Evolutionary conservation across 208 protist genomes (phyloP).

Genomic region (Porcisia hertigi): DNA sequence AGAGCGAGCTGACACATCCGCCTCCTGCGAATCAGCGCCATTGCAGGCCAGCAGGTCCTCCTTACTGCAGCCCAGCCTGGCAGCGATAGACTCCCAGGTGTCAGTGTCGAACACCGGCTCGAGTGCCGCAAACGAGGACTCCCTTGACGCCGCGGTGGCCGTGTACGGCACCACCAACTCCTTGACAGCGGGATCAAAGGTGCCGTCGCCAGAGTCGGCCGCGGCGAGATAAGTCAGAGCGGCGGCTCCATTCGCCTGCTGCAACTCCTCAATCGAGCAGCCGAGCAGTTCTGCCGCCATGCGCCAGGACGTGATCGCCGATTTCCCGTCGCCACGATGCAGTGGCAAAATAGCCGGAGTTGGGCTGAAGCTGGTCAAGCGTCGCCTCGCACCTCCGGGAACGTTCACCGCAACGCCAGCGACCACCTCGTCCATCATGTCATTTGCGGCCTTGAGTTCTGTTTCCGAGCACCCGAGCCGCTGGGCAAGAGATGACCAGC

Average conservation of each 20-base stretch:
- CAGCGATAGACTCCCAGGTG: slow-evolving; percentile 54
- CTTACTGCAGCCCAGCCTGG: slow-evolving; percentile 54
- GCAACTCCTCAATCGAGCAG: slow-evolving; percentile 87
- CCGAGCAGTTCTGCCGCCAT: slow-evolving; percentile 66
- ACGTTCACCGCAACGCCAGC: slow-evolving; percentile 51
- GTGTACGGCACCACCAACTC: slow-evolving; percentile 74
- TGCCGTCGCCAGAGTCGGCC: slow-evolving; percentile 31
- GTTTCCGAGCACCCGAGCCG: slow-evolving; percentile 58
- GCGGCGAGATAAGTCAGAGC: slow-evolving; percentile 53
- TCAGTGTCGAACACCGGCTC: slow-evolving; percentile 67
- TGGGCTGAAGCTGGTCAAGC: slow-evolving; percentile 56
- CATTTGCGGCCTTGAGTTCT: slow-evolving; percentile 56
- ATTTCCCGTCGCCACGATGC: slow-evolving; percentile 26
- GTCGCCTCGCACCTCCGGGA: slow-evolving; percentile 48
- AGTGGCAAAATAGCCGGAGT: slow-evolving; percentile 51
- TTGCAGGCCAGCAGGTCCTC: slow-evolving; percentile 55
- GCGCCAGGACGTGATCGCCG: slow-evolving; percentile 47
- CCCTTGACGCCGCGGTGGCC: slow-evolving; percentile 32
- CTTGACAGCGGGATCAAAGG: slow-evolving; percentile 54
- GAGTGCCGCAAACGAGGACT: slow-evolving; percentile 51
- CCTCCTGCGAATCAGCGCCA: slow-evolving; percentile 8
- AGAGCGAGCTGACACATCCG: slow-evolving; percentile 11
- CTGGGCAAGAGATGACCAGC: slow-evolving; percentile 59
- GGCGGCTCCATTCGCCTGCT: slow-evolving; percentile 70
- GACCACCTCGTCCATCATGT: slow-evolving; percentile 31